These are phyloP conservation scores for Starmera stellimalicola DNA, from an alignment of 1,139 yeast genomes.

Conservation along the genomic window DNA sequence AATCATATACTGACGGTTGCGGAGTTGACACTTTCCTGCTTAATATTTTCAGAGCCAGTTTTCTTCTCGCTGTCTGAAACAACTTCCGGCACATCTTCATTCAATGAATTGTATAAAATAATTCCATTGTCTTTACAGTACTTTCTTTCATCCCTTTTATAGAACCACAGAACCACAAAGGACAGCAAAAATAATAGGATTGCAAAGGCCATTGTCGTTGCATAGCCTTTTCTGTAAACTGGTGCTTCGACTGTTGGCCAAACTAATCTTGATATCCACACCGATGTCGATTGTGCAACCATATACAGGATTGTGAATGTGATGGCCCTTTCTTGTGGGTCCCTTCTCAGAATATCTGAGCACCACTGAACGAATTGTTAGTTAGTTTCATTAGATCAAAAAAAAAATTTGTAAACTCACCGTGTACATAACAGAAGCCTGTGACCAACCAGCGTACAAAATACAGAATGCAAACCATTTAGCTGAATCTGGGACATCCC, in stretches of 20 bases:
- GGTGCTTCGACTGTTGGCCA: constrained; percentile 53
- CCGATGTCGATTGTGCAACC: constrained; percentile 25
- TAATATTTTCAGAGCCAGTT: too few relatives aligned
- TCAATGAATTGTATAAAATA: constrained; percentile 32
- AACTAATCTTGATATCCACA: constrained; percentile 31
- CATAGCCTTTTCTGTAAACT: constrained; percentile 39
- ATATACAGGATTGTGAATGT: constrained; percentile 27
- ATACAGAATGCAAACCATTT: constrained; percentile 28
- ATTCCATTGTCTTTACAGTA: constrained; percentile 45
- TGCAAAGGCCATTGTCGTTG: constrained; percentile 33
- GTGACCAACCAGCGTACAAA: constrained; percentile 25
- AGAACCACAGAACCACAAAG: constrained; percentile 41
- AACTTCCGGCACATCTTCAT: constrained; percentile 11
- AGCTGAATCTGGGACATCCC: constrained; percentile 26
- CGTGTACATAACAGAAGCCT: constrained; percentile 27
- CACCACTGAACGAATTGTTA: too few relatives aligned
- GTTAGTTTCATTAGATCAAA: too few relatives aligned
- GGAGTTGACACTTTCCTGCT: too few relatives aligned
- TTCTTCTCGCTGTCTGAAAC: too few relatives aligned
- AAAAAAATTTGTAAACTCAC: too few relatives aligned
- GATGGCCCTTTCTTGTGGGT: constrained; percentile 27
- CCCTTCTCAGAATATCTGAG: constrained; percentile 25
- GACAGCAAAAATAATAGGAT: constrained; percentile 38
- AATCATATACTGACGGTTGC: too few relatives aligned
- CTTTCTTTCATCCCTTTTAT: constrained; percentile 46